phyloP scores from a whole-genome alignment of 306 rosid genomes.

The Fragaria ananassa region DNA sequence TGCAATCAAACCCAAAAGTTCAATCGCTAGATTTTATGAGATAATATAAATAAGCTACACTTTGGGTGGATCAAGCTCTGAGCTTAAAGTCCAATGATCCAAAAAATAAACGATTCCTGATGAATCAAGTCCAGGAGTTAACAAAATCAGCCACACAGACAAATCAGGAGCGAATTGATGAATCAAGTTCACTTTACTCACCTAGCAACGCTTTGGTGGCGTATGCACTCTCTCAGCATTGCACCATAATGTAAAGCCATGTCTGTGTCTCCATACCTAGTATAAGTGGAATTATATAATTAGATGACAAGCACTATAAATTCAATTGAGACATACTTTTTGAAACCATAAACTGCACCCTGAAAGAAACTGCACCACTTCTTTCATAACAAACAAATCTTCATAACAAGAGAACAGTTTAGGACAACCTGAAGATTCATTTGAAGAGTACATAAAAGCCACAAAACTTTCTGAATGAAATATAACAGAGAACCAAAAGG shows the following conservation, averaged over 20 bases:
- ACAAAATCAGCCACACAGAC: background rate
- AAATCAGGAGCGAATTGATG: background rate
- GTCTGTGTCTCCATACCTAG: constrained; percentile 76
- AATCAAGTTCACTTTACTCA: constrained; percentile 31
- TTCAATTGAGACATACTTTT: background rate
- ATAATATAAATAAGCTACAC: background rate
- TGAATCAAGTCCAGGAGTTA: background rate
- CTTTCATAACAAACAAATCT: background rate
- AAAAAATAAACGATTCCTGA: background rate
- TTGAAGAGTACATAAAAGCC: too few relatives aligned
- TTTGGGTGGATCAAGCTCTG: background rate
- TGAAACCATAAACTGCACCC: background rate
- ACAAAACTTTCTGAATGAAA: background rate
- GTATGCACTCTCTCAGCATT: constrained; percentile 97
- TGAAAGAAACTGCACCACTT: background rate
- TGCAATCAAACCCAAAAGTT: constrained; percentile 37
- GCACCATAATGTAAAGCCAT: constrained; percentile 99
- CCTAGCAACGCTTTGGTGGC: constrained; percentile 98
- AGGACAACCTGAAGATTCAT: background rate
- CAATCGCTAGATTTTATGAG: background rate
- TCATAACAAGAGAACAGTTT: background rate
- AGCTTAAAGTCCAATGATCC: background rate
- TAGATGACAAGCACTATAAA: background rate
- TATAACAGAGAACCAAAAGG: background rate
- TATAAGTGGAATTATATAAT: constrained; percentile 21